phyloP scores from a whole-genome alignment of 1,284 basidiomycete species.

The Xerocomus amazonicus region DNA sequence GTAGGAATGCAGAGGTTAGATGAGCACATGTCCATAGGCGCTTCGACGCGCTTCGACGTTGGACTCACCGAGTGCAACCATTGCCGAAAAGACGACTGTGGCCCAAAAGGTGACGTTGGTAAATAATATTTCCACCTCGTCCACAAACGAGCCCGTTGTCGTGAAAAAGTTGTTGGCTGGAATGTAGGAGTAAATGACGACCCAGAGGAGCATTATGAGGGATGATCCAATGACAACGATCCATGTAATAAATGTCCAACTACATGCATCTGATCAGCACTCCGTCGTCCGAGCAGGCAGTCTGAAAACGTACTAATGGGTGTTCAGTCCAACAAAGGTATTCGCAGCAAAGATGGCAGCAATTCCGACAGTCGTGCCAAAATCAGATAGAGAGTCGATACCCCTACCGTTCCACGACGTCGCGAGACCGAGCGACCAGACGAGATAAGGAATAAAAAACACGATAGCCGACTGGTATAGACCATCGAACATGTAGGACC shows the following conservation, averaged over 20 bases:
- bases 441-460: slow-evolving; percentile 86
- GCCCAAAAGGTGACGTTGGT: slow-evolving; percentile 82
- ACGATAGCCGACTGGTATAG: slow-evolving; percentile 89
- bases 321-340: slow-evolving; percentile 84
- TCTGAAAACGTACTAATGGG: slow-evolving; percentile 67
- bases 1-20: slow-evolving; percentile 17
- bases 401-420: slow-evolving; percentile 71
- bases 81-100: slow-evolving; percentile 63
- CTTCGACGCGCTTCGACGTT: too few species aligned
- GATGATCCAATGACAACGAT: slow-evolving; percentile 77
- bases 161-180: slow-evolving; percentile 32
- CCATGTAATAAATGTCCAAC: slow-evolving; percentile 88
- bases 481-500: slow-evolving; percentile 93
- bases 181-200: slow-evolving; percentile 81
- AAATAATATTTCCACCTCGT: slow-evolving; percentile 75
- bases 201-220: slow-evolving; percentile 79
- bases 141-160: slow-evolving; percentile 60
- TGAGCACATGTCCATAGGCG: not conserved
- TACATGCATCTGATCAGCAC: slow-evolving; percentile 29
- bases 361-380: slow-evolving; percentile 90
- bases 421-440: slow-evolving; percentile 64
- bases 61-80: slow-evolving; percentile 65
- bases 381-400: slow-evolving; percentile 79
- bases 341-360: slow-evolving; percentile 88
- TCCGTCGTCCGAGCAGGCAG: not conserved